Conservation (phyloP, 148 eudicot genomes). For the Dysphania ambrosioides region DNA sequence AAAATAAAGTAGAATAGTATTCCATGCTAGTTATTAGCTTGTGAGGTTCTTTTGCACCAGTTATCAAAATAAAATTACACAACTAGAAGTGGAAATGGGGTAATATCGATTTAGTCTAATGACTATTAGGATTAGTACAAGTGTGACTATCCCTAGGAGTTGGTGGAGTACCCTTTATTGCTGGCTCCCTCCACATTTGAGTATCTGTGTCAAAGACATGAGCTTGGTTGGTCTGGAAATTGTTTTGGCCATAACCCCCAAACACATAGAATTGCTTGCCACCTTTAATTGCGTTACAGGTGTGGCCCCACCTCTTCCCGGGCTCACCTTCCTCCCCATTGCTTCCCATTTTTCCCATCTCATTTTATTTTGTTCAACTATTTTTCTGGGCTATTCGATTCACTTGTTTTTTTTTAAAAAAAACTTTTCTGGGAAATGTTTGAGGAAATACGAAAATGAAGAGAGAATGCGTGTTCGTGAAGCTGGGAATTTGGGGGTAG, state of each 20-base stretch:
- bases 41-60: too few species aligned
- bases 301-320: constrained; percentile 97
- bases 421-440: neutral
- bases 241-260: constrained; percentile 75
- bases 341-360: constrained; percentile 67
- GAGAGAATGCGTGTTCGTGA: neutral
- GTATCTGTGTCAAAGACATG: constrained; percentile 81
- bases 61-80: too few species aligned
- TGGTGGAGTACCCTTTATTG: constrained; percentile 61
- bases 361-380: constrained; percentile 42
- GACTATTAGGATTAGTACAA: too few species aligned
- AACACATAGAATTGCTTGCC: constrained; percentile 77
- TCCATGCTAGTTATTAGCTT: too few species aligned
- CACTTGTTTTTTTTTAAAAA: neutral
- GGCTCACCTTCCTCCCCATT: constrained; percentile 48
- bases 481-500: too few species aligned
- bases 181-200: constrained; percentile 64
- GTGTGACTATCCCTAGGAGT: constrained; percentile 90
- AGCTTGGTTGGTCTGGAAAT: constrained; percentile 72
- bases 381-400: constrained; percentile 7
- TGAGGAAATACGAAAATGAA: neutral
- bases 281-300: constrained; percentile 77
- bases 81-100: too few species aligned
- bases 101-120: too few species aligned
- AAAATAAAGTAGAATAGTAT: too few species aligned